phyloP scores from a whole-genome alignment of 2,329 filamentous ascomycete species.

The Curvularia spicifera region DNA sequence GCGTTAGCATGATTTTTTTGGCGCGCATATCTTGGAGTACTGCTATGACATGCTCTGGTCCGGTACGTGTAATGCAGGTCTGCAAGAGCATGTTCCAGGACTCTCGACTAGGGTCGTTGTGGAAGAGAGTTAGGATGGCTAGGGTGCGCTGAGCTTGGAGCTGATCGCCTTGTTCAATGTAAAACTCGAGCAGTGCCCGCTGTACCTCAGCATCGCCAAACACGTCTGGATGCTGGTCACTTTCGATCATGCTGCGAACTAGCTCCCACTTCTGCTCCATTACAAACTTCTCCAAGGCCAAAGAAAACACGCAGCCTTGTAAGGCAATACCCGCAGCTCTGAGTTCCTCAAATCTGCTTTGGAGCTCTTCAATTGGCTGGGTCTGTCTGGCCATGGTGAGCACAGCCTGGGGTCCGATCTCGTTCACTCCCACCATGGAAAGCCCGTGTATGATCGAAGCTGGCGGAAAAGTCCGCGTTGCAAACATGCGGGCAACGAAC shows the following conservation, averaged over 20 bases:
- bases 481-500: conserved; percentile 81
- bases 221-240: conserved; percentile 69
- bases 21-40: conserved; percentile 59
- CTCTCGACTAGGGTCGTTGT: conserved; percentile 45
- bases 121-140: conserved; percentile 58
- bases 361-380: conserved; percentile 61
- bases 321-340: conserved; percentile 67
- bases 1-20: conserved; percentile 51
- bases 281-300: conserved; percentile 70
- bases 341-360: conserved; percentile 66
- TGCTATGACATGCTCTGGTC: conserved; percentile 36
- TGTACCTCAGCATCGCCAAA: conserved; percentile 64
- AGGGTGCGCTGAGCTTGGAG: conserved; percentile 62
- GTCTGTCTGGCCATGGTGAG: conserved; percentile 77
- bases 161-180: conserved; percentile 60
- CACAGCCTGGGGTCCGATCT: conserved; percentile 76
- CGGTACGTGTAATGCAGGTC: conserved; percentile 43
- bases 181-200: conserved; percentile 60
- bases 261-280: conserved; percentile 60
- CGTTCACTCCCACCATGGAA: conserved; percentile 71
- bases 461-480: conserved; percentile 74
- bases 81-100: conserved; percentile 59
- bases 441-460: conserved; percentile 75
- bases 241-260: conserved; percentile 60
- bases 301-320: conserved; percentile 68